Evolutionary conservation across 2,329 filamentous ascomycete genomes (phyloP), one percentile per base, ranked within the genome.

Genomic region (Diaporthe sp.): DNA sequence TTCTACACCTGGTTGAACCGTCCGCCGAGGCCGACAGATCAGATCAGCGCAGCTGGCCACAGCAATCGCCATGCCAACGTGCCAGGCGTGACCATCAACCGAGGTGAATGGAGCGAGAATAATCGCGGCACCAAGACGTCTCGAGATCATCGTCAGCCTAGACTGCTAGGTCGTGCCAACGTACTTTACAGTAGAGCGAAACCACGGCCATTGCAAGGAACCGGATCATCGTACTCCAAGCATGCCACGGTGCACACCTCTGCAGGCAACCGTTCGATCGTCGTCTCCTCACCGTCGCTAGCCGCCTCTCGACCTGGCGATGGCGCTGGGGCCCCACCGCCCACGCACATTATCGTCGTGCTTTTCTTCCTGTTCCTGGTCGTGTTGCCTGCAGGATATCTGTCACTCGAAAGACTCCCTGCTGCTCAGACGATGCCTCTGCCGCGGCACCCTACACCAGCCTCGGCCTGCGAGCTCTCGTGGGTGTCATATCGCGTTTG

Each of bases 21-120:
- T 95, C 95, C 91, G 90, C 94, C 92, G 90, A 96, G 61, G 42
- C 25, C 94, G 91, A 93, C 94, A 97, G 92, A 97, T 88, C 94
- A 46, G 60, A 94, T 92, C 90, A 80, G 87, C 98, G 94, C 96
- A 91, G 94, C 93, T 94, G 91, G 92, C 94, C 94, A 92, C 91
- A 96, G 96, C 94, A 94, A 96, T 96, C 91, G 90, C 88, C 78
- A 39, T 85, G 88, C 89, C 92, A 92, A 94, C 92, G 94, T 93
- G 42, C 19, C 42, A 31, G 39, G 61, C 42, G 42, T 49, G 25
- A 19, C 19, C 13, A 25, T 61, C 34, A 17, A 53, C 42, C 31
- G 25, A 28, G 31, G 55, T 42, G 55, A 19, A 44, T 42, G 74
- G 28, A 74, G 65, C 53, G 28, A 51, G 44, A 62, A 51, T 44